Evolutionary conservation across 2,329 filamentous ascomycete species (phyloP), one percentile per base, ranked within the genome.

Genomic region (Xylaria sp.): DNA sequence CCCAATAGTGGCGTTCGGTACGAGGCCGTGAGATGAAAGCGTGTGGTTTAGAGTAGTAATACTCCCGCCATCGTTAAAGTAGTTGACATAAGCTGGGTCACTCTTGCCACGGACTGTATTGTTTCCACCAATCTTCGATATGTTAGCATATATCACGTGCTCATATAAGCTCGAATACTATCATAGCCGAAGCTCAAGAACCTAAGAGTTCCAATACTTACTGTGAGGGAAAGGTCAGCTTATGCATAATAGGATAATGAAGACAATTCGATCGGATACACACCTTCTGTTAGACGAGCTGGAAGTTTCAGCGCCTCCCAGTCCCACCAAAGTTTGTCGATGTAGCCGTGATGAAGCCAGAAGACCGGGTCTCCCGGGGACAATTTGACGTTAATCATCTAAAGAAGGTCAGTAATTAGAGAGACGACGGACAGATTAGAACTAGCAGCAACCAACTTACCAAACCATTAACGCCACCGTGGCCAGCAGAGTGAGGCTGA

Each of bases 271-370:
- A 54, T 3, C 6, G 47, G 29, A 40, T 29, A 51, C 59, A 23
- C 27, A 63, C 60, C 60, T 63, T 63, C 60, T 54, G 48, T 62
- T 32, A 66, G 32, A 53, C 64, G 64, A 13, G 51, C 57, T 1
- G 58, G 51, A 5, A 66, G 50, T 9, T 66, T 63, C 5, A 37
- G 29, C 1, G 58, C 23, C 13, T 66, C 44, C 64, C 59, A 66
- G 8, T 66, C 58, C 64, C 64, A 66, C 58, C 58, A 66, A 2
- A 66, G 58, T 50, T 63, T 61, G 58, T 66, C 64, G n/a, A 66
- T 32, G 23, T 57, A 62, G 10, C 37, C 44, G 40, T 66, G 64
- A 25, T 66, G 64, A 25, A 66, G 59, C 25, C 23, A 66, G 32
- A 66, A 66, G 21, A 66, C 25, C 5, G 64, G 64, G 32, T 66